Base-by-base conservation (phyloP, 345 rosid genomes). In the Hirschfeldia incana region DNA sequence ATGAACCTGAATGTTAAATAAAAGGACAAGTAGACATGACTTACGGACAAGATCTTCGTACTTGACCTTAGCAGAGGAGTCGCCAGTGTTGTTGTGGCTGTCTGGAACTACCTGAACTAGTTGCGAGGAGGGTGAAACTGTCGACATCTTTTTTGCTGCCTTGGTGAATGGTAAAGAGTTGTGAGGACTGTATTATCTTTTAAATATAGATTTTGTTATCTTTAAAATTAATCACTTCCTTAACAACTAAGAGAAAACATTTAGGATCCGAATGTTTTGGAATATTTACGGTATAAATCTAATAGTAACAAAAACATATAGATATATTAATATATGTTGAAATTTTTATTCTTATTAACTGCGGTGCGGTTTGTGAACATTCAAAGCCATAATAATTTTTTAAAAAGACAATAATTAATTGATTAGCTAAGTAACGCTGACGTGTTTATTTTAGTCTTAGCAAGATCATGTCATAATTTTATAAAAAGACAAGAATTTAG, bases 11-110 rank as follows among this genome's bases (percentile, higher is more conserved):
- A 29, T 29, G 32, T 29, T 4, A 29, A 29, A 29, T 29, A 36
- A 4, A 36, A 36, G 6, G 8, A 29, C 46, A 39, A 39, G 11
- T 39, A 39, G 46, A 39, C 46, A 39, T 7, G 46, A 39, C 12
- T 74, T 87, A 74, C 84, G 92, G 73, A 82, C 83, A 78, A 92
- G 83, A 71, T 94, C 92, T 59, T 90, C 86, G 57, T 82, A 88
- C 53, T 74, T 83, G 72, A 83, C 88, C 0, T 93, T 70, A 30
- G 84, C 70, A 15, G 90, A 78, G 74, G 94, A 92, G 78, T 84
- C 86, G 57, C 65, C 49, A 67, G 70, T n/a, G 59, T n/a, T 49
- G 6, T 62, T 34, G 7, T 65, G 57, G 76, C 15, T 76, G 72
- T 79, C 66, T 68, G 78, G 77, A 28, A 82, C 84, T 68, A 73